Conservation (phyloP, 108 stramenopile genomes). For the Ochromonas danica region DNA sequence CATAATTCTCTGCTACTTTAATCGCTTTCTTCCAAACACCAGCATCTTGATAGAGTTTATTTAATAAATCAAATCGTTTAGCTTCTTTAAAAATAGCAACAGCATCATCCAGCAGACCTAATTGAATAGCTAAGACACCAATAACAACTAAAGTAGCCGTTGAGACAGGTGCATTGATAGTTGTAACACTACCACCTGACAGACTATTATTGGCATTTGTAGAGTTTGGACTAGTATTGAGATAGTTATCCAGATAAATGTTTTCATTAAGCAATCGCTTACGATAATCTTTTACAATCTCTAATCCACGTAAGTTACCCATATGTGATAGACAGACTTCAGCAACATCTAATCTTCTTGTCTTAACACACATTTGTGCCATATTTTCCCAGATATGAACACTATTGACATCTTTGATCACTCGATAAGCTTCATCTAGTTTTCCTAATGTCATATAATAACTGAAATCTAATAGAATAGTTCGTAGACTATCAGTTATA, state of each 20-base stretch:
- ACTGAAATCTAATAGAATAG: conserved; percentile 64
- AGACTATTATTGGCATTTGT: too few relatives aligned
- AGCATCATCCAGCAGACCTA: conserved; percentile 64
- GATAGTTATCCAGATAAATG: too few relatives aligned
- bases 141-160: too few relatives aligned
- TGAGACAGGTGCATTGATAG: background rate
- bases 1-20: conserved; percentile 54
- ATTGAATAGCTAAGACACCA: conserved; percentile 65
- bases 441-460: conserved; percentile 60
- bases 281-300: conserved; percentile 57
- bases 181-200: conserved; percentile 43
- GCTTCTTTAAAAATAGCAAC: conserved; percentile 60
- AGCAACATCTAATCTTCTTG: conserved; percentile 67
- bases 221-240: too few relatives aligned
- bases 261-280: too few relatives aligned
- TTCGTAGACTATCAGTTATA: conserved; percentile 38
- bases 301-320: conserved; percentile 61
- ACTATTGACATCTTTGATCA: conserved; percentile 57
- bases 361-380: conserved; percentile 71
- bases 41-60: conserved; percentile 55
- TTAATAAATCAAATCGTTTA: conserved; percentile 62
- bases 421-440: conserved; percentile 66
- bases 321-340: conserved; percentile 68
- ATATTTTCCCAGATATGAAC: conserved; percentile 67
- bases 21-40: conserved; percentile 63